Conservation (phyloP, 129 eudicot genomes). For the Silybum marianum region DNA sequence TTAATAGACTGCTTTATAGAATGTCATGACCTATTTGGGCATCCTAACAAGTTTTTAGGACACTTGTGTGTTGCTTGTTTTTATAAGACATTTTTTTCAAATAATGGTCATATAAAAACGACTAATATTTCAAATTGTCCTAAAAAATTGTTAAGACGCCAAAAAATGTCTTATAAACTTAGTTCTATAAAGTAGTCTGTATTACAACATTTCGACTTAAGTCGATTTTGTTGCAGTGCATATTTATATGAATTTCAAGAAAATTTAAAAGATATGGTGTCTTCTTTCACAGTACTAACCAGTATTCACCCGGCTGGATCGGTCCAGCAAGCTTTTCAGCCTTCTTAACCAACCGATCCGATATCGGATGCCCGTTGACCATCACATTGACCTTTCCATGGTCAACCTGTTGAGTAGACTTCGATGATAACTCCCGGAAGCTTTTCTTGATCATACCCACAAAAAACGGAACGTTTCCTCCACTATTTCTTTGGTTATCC, state of each 20-base stretch:
- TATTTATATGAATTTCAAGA: not conserved
- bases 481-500: constrained; percentile 45
- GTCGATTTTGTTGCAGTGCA: not conserved
- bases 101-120: not conserved
- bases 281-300: constrained; percentile 51
- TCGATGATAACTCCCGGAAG: constrained; percentile 54
- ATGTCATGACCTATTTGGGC: not conserved
- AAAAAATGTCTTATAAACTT: not conserved
- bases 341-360: constrained; percentile 69
- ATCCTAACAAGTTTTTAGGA: not conserved
- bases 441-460: constrained; percentile 66
- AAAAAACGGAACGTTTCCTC: constrained; percentile 55
- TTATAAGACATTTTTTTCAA: not conserved
- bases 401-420: constrained; percentile 48
- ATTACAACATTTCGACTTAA: not conserved
- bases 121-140: not conserved
- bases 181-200: too few species aligned
- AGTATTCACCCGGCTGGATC: constrained; percentile 81
- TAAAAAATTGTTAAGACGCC: not conserved
- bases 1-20: not conserved
- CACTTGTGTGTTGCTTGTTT: not conserved
- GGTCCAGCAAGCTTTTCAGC: constrained; percentile 92
- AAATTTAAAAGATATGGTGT: not conserved
- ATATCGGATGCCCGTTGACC: constrained; percentile 82
- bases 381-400: constrained; percentile 52